A percentile compares a stretch with the other conserved stretches of the same genome.
Conservation (phyloP, 345 rosid genomes). For the Carallia pectinifolia region DNA sequence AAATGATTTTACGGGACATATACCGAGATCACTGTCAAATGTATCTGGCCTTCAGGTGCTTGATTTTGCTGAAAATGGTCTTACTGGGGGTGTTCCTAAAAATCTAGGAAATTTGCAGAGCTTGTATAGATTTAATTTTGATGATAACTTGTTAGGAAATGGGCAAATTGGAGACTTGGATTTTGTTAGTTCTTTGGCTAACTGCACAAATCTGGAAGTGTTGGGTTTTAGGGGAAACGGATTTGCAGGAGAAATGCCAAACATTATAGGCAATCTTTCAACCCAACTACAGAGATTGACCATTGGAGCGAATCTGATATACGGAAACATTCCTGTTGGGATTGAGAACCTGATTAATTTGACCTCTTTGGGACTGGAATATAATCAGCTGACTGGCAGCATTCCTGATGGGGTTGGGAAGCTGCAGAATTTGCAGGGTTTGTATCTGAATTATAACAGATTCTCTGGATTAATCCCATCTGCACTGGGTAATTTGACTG, state of each 20-base stretch:
- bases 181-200: constrained; percentile 27
- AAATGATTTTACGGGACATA: constrained; percentile 27
- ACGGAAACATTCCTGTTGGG: constrained; percentile 21
- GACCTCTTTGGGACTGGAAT: constrained; percentile 10
- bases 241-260: constrained; percentile 33
- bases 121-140: constrained; percentile 30
- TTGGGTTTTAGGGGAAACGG: constrained; percentile 11
- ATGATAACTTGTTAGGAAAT: constrained; percentile 20
- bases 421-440: constrained; percentile 13
- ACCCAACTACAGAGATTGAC: constrained; percentile 3
- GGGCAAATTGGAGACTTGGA: constrained; percentile 19
- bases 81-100: constrained; percentile 15
- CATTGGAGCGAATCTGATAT: constrained; percentile 11
- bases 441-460: constrained; percentile 5
- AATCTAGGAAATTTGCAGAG: constrained; percentile 14
- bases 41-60: constrained; percentile 25
- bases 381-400: constrained; percentile 22
- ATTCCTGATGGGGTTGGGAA: constrained; percentile 22
- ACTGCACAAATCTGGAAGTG: constrained; percentile 22
- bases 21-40: constrained; percentile 27
- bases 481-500: constrained; percentile 21
- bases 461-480: constrained; percentile 20
- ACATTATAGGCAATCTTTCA: constrained; percentile 23
- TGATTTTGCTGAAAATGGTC: constrained; percentile 25
- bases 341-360: constrained; percentile 17